A percentile compares a stretch with the other conserved stretches of the same genome.
phyloP scores from a whole-genome alignment of 1,284 basidiomycete genomes.

The Meripilus lineatus region DNA sequence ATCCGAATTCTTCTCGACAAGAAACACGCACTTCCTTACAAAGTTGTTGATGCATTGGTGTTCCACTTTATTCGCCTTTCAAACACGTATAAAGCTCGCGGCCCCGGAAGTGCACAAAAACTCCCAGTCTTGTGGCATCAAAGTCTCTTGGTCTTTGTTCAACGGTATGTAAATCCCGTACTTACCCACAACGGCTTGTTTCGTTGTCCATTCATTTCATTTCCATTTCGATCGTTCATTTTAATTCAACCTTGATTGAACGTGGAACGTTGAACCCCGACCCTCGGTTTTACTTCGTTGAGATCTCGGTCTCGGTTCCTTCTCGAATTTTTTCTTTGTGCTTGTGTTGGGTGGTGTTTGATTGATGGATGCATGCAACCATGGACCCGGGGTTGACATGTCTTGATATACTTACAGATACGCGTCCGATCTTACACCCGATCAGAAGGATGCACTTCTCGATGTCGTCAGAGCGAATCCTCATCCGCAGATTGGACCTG shows the following conservation, averaged over 20 bases:
- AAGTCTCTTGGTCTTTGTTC: constrained; percentile 90
- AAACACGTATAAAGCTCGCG: constrained; percentile 77
- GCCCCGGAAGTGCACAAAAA: constrained; percentile 62
- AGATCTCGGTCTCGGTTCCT: too few species aligned
- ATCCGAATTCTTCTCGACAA: constrained; percentile 97
- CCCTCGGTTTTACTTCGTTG: too few species aligned
- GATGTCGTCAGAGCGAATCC: constrained; percentile 87
- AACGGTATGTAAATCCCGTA: constrained; percentile 57
- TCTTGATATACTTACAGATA: constrained; percentile 55
- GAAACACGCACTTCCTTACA: constrained; percentile 97
- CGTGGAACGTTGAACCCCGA: too few species aligned
- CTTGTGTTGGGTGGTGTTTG: background rate
- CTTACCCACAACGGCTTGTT: too few species aligned
- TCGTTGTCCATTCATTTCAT: too few species aligned
- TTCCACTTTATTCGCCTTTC: constrained; percentile 97
- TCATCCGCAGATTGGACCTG: constrained; percentile 86
- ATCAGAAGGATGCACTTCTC: constrained; percentile 96
- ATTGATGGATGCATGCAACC: background rate
- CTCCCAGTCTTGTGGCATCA: constrained; percentile 99
- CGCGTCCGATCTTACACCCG: constrained; percentile 92
- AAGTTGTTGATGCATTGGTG: constrained; percentile 95
- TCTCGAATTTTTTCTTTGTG: background rate
- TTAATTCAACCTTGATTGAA: background rate
- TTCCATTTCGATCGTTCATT: background rate
- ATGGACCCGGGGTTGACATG: background rate